A percentile compares a stretch with the other conserved stretches of the same genome.
phyloP scores from a whole-genome alignment of 805 yeast species.

The Candida broadrunensis region DNA sequence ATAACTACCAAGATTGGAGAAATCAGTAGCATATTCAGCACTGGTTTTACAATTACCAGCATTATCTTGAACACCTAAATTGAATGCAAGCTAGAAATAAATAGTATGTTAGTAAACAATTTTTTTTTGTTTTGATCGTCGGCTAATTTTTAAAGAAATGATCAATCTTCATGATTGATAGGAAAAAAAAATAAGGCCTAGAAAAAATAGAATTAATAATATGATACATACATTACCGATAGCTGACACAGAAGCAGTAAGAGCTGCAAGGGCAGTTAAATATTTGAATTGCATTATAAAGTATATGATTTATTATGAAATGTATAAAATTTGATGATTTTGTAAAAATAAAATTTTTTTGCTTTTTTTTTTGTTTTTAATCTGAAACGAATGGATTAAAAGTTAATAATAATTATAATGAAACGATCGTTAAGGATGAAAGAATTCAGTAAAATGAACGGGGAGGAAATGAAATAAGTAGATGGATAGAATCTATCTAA shows the following conservation, averaged over 20 bases:
- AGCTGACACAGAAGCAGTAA: constrained; percentile 51
- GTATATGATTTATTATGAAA: constrained; percentile 1
- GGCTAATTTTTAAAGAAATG: too few relatives aligned
- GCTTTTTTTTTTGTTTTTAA: too few relatives aligned
- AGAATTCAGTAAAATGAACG: background rate
- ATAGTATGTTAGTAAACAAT: background rate
- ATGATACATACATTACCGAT: constrained; percentile 51
- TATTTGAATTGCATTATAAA: constrained; percentile 36
- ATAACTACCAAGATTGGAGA: constrained; percentile 55
- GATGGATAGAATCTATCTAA: too few relatives aligned
- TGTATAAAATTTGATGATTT: too few relatives aligned
- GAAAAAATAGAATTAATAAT: background rate
- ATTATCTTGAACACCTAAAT: constrained; percentile 79
- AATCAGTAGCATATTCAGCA: constrained; percentile 66
- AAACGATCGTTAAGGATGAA: constrained; percentile 2
- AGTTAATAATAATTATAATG: background rate
- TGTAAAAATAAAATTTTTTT: too few relatives aligned
- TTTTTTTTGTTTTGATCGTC: too few relatives aligned
- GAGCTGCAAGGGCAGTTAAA: constrained; percentile 46
- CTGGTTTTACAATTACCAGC: constrained; percentile 74
- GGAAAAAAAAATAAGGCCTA: too few relatives aligned
- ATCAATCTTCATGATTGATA: too few relatives aligned
- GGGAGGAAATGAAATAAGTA: too few relatives aligned
- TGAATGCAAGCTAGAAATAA: constrained; percentile 59
- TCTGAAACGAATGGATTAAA: constrained; percentile 7